Conservation (phyloP, 495 filamentous ascomycete species). For the Coniosporium apollinis region DNA sequence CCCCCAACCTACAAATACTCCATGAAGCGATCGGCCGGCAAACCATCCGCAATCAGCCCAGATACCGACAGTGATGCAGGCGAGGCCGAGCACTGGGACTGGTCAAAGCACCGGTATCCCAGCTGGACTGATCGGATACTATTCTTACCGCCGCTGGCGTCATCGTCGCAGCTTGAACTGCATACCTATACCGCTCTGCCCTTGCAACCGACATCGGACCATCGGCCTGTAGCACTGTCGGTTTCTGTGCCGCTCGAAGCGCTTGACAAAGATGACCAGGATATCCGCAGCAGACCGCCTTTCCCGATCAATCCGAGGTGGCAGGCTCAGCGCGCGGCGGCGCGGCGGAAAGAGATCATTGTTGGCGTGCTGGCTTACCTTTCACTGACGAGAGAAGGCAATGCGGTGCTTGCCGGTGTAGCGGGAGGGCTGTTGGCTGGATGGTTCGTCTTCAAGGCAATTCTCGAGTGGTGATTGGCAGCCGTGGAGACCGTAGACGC, state of each 20-base stretch:
- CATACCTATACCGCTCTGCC: slow-evolving; percentile 57
- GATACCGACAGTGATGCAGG: slow-evolving; percentile 14
- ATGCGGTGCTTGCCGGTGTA: slow-evolving; percentile 26
- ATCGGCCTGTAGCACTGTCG: slow-evolving; percentile 61
- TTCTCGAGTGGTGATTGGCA: background rate
- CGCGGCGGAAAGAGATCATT: slow-evolving; percentile 38
- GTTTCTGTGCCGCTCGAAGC: slow-evolving; percentile 24
- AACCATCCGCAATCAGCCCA: slow-evolving; percentile 20
- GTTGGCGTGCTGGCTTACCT: slow-evolving; percentile 41
- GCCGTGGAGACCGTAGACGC: too few relatives aligned
- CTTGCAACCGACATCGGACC: slow-evolving; percentile 61
- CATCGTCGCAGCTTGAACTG: slow-evolving; percentile 21
- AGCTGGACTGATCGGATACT: slow-evolving; percentile 90
- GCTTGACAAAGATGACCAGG: slow-evolving; percentile 10
- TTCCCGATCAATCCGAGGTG: slow-evolving; percentile 39
- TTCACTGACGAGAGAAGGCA: slow-evolving; percentile 43
- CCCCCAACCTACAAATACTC: slow-evolving; percentile 86
- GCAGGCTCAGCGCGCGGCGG: slow-evolving; percentile 30
- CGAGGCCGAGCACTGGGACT: slow-evolving; percentile 39
- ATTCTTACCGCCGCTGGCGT: slow-evolving; percentile 30
- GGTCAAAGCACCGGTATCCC: slow-evolving; percentile 68
- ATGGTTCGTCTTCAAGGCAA: slow-evolving; percentile 1
- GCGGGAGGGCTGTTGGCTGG: slow-evolving; percentile 7
- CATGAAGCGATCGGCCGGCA: slow-evolving; percentile 17
- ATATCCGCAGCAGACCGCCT: slow-evolving; percentile 26